These are phyloP conservation scores for Penicillium coprophilum DNA, from an alignment of 495 filamentous ascomycete species.

Conservation along the genomic window DNA sequence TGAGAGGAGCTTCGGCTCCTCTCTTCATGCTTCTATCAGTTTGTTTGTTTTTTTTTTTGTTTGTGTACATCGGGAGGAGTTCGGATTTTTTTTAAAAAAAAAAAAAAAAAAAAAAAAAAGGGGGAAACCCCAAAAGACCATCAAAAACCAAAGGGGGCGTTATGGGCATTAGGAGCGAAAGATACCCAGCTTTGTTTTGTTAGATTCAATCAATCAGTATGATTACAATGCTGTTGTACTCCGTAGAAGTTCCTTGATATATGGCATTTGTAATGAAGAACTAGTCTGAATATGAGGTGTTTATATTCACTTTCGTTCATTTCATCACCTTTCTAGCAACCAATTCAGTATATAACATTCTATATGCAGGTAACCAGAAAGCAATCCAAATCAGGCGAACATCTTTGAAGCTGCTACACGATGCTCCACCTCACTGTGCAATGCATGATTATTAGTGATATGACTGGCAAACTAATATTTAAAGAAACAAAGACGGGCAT, in stretches of 20 bases:
- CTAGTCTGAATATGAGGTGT: neutral
- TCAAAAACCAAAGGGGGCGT: neutral
- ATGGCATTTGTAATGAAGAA: neutral
- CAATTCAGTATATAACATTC: neutral
- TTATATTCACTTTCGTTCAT: neutral
- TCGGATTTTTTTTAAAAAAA: neutral
- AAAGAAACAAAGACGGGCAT: neutral
- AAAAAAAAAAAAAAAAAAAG: neutral
- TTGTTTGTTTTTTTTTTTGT: neutral
- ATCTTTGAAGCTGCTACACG: neutral
- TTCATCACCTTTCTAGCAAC: neutral
- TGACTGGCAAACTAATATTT: neutral
- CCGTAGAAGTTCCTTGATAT: neutral
- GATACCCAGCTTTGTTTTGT: conserved; percentile 4
- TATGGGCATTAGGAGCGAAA: conserved; percentile 1
- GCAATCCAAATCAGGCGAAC: neutral
- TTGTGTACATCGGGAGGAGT: neutral
- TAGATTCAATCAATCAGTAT: neutral
- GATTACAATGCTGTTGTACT: neutral
- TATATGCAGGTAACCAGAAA: neutral
- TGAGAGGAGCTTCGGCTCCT: neutral
- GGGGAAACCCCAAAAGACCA: too few species aligned
- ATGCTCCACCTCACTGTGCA: neutral
- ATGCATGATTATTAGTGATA: neutral
- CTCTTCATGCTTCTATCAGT: neutral